These are phyloP conservation scores for Ganoderma lingzhi DNA, from an alignment of 1,284 basidiomycete species.

Conservation along the genomic window DNA sequence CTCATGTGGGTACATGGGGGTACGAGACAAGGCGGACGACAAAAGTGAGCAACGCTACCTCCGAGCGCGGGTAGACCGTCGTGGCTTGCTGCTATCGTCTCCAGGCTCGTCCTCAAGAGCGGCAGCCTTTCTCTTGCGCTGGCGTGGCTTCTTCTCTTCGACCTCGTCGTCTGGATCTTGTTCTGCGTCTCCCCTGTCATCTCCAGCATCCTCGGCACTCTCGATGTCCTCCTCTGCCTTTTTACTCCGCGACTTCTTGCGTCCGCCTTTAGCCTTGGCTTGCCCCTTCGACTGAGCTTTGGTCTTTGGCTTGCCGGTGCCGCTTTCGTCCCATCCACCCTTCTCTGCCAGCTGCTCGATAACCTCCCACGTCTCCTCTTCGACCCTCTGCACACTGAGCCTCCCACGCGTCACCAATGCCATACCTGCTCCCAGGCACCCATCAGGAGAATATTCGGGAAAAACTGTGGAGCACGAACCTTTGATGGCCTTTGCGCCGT, in stretches of 20 bases:
- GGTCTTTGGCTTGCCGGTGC: constrained; percentile 5
- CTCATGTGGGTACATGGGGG: constrained; percentile 3
- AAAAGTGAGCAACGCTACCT: constrained; percentile 19
- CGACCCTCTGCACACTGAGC: constrained; percentile 88
- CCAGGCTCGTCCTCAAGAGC: constrained; percentile 16
- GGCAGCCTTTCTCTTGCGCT: constrained; percentile 34
- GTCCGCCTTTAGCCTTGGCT: constrained; percentile 10
- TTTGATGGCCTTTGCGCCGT: constrained; percentile 69
- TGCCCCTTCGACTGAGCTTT: constrained; percentile 11
- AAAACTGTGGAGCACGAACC: constrained; percentile 46
- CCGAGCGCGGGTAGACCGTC: constrained; percentile 33
- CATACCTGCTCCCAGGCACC: constrained; percentile 60
- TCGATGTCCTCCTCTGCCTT: constrained; percentile 16
- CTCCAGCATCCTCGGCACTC: constrained; percentile 12
- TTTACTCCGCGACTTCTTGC: constrained; percentile 10
- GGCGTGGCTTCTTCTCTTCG: constrained; percentile 5
- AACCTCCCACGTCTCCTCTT: constrained; percentile 72
- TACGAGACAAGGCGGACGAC: background rate
- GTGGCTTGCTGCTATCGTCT: constrained; percentile 7
- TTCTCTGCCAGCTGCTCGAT: constrained; percentile 72
- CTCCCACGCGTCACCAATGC: constrained; percentile 85
- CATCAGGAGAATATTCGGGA: background rate
- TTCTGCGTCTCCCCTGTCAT: constrained; percentile 11
- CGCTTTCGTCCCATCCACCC: constrained; percentile 71
- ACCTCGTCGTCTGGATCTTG: background rate